These are phyloP conservation scores for Durusdinium trenchii DNA, from an alignment of 73 alveolate species.

Conservation along the genomic window DNA sequence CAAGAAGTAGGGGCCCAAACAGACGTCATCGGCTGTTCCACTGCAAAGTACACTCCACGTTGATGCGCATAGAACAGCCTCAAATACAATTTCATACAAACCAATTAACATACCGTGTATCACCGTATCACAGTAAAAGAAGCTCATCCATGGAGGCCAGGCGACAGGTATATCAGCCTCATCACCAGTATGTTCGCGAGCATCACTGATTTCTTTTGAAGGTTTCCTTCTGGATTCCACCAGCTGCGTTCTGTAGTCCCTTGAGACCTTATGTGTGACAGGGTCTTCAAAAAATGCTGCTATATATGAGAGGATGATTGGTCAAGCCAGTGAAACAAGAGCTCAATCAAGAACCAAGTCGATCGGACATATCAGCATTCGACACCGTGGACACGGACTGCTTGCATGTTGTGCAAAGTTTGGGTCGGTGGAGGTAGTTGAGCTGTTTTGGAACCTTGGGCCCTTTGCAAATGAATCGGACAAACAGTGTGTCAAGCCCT, in stretches of 20 bases:
- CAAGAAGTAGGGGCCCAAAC: neutral
- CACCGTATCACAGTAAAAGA: neutral
- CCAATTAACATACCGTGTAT: neutral
- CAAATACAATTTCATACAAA: neutral
- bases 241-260: neutral
- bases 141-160: neutral
- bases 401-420: too few relatives aligned
- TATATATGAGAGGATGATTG: too few relatives aligned
- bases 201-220: neutral
- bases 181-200: constrained; percentile 12
- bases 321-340: too few relatives aligned
- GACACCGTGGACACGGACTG: too few relatives aligned
- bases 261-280: constrained; percentile 2
- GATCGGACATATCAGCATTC: too few relatives aligned
- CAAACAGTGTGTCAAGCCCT: too few relatives aligned
- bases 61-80: constrained; percentile 29
- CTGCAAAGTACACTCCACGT: neutral
- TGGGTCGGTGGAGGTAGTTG: too few relatives aligned
- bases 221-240: neutral
- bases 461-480: too few relatives aligned
- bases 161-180: neutral
- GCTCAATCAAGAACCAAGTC: too few relatives aligned
- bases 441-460: too few relatives aligned
- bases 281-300: too few relatives aligned
- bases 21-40: constrained; percentile 28